Conservation (phyloP, 73 alveolate genomes). For the Paramecium sexaurelia region DNA sequence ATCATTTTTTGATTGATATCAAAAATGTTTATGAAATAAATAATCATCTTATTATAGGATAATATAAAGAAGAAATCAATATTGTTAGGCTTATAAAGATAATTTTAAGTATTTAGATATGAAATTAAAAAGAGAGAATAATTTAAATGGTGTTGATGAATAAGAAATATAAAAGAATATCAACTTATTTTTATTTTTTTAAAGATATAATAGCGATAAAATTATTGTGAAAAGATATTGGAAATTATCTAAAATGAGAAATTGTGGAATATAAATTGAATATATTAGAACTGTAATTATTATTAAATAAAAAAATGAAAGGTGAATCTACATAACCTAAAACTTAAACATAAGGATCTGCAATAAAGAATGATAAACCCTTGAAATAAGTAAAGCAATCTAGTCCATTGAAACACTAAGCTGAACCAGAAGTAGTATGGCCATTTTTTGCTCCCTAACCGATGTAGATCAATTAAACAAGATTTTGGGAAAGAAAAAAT, state of each 20-base stretch:
- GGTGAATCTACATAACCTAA: background rate
- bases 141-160: too few relatives aligned
- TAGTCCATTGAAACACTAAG: background rate
- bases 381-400: background rate
- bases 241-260: background rate
- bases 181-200: too few relatives aligned
- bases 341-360: slow-evolving; percentile 5
- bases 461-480: background rate
- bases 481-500: slow-evolving; percentile 55
- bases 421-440: slow-evolving; percentile 39
- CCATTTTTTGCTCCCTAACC: slow-evolving; percentile 45
- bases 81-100: too few relatives aligned
- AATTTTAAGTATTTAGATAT: too few relatives aligned
- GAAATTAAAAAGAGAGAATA: too few relatives aligned
- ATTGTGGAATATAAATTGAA: background rate
- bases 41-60: too few relatives aligned
- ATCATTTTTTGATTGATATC: too few relatives aligned
- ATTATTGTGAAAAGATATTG: too few relatives aligned
- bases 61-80: too few relatives aligned
- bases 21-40: too few relatives aligned
- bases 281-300: background rate
- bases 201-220: too few relatives aligned
- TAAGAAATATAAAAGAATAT: too few relatives aligned
- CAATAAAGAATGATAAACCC: background rate
- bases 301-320: background rate